Conservation (phyloP, 371 early-diverging fungal genomes). For the Saksenaea vasiformis region DNA sequence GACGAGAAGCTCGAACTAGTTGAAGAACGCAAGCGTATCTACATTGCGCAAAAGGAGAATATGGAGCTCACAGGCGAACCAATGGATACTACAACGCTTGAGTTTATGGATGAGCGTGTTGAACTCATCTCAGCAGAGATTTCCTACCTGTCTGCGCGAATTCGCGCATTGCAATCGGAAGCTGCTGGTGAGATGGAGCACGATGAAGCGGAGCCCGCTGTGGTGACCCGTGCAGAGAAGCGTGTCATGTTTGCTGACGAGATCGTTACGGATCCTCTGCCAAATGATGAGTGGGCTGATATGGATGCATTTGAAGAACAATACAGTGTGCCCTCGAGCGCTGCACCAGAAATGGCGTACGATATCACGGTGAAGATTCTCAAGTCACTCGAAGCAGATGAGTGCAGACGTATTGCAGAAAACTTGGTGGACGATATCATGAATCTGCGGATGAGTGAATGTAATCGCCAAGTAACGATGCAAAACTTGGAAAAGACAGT, state of each 20-base stretch:
- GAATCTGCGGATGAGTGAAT: conserved; percentile 62
- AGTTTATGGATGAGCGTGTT: conserved; percentile 81
- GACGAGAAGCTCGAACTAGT: conserved; percentile 73
- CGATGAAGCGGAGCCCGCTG: conserved; percentile 29
- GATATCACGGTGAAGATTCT: conserved; percentile 68
- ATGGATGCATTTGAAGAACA: conserved; percentile 62
- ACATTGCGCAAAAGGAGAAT: conserved; percentile 60
- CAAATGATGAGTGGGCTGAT: conserved; percentile 47
- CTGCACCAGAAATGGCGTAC: conserved; percentile 62
- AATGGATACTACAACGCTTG: conserved; percentile 56
- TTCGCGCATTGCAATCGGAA: conserved; percentile 72
- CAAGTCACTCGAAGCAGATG: conserved; percentile 66
- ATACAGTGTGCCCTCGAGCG: conserved; percentile 53
- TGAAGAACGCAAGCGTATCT: conserved; percentile 71
- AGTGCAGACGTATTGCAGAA: conserved; percentile 72
- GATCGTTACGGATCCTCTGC: conserved; percentile 34
- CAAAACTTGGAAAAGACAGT: conserved; percentile 70
- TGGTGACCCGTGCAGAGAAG: conserved; percentile 17
- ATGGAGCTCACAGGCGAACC: conserved; percentile 52
- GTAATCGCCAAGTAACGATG: conserved; percentile 64
- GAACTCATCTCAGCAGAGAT: conserved; percentile 85
- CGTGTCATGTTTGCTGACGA: conserved; percentile 54
- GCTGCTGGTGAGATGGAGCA: conserved; percentile 63
- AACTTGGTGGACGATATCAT: conserved; percentile 80
- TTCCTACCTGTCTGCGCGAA: conserved; percentile 69